A percentile compares a stretch with the other conserved stretches of the same genome.
Evolutionary conservation across 106 monocot species (phyloP).

Genomic region (Allium sativum): DNA sequence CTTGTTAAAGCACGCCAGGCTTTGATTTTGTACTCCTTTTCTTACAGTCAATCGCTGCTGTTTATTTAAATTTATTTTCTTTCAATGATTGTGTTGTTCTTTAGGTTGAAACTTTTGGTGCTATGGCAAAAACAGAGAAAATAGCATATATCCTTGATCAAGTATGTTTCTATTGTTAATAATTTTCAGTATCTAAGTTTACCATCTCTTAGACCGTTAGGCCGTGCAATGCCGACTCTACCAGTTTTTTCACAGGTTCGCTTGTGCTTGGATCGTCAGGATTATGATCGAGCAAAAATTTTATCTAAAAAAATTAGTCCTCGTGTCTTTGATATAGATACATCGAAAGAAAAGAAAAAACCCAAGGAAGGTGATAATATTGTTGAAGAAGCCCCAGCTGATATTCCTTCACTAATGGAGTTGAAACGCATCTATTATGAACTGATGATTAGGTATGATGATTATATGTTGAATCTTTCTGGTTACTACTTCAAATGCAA

Average conservation of each 20-base stretch:
- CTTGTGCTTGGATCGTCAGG: slow-evolving; percentile 88
- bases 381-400: slow-evolving; percentile 83
- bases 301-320: slow-evolving; percentile 89
- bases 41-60: no score
- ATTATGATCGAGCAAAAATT: slow-evolving; percentile 91
- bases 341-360: slow-evolving; percentile 86
- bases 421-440: slow-evolving; percentile 91
- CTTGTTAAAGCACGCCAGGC: not conserved
- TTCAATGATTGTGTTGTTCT: not conserved
- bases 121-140: slow-evolving; percentile 99
- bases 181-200: no score
- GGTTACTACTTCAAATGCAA: not conserved
- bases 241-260: slow-evolving; percentile 43
- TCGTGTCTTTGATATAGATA: slow-evolving; percentile 73
- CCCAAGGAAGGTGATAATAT: slow-evolving; percentile 93
- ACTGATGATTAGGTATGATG: slow-evolving; percentile 81
- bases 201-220: no score
- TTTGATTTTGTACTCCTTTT: not conserved
- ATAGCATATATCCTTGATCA: slow-evolving; percentile 99
- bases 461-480: slow-evolving; percentile 2
- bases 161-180: slow-evolving; percentile 22
- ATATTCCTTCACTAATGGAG: slow-evolving; percentile 86
- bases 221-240: no score
- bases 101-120: slow-evolving; percentile 99
- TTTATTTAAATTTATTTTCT: not conserved